Evolutionary conservation across 352 stramenopile genomes (phyloP), one percentile per base, ranked within the genome.

Genomic region (Stramenopiles sp.): DNA sequence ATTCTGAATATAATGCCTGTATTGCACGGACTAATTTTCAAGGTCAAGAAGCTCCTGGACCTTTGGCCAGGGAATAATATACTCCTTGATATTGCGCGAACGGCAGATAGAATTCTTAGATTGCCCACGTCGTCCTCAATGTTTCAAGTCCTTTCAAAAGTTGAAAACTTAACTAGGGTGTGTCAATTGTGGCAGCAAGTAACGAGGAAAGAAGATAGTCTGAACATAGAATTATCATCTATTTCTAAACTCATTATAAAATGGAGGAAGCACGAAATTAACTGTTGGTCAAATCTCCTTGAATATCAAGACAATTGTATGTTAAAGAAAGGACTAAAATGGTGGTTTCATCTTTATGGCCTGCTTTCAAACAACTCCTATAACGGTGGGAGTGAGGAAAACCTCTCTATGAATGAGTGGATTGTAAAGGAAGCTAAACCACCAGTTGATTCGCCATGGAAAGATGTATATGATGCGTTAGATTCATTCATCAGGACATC

Each of bases 171-270:
- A 37, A 81, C 99, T 31, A 85, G 88, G 25, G 95, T 97, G 75
- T 87, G 95, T 1, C 94, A 99, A 80, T 94, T 99, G 48, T 99
- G 96, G 96, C 94, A 99, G 76, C 87, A 94, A 68, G 94, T 97
- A 78, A 92, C 94, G 3, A 92, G 92, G 32, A 82, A 86, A 1
- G 82, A 91, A 1, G 94, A 96, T 36, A 89, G 89, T 68, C 87
- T 99, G 30, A 86, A 88, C 1, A 84, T 87, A 25, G 84, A 97
- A 76, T 84, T 99, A 1, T 75, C 81, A 35, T 83, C 90, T 49
- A 84, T 99, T 1, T 96, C 90, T 34, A 81, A 83, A 2, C 82
- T 99, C 6, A 94, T 99, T 4, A 93, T 93, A 34, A 85, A 88
- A 12, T 99, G 96, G 96, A 86, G 96, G 74, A 97, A 97, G 74